Evolutionary conservation across 805 yeast species (phyloP), one percentile per base, ranked within the genome.

Genomic region (Danielozyma ontarioensis): DNA sequence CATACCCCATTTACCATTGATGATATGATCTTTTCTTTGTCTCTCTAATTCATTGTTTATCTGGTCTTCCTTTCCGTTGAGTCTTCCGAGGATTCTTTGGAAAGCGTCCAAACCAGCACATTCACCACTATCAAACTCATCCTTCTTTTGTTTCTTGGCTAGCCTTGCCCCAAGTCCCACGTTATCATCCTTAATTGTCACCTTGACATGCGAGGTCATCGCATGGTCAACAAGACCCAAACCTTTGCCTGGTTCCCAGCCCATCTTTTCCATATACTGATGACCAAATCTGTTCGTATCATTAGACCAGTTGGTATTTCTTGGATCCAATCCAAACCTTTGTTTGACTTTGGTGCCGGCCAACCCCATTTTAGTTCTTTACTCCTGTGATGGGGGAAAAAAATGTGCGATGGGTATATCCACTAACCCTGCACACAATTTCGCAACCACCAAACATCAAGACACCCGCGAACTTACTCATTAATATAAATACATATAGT

Each of bases 231-330:
- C 79, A 31, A 75, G 55, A 2, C 98, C 98, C 14, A 90, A 70
- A 5, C 97, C 97, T 41, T 68, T 64, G 13, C 98, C 98, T 2
- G 95, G 95, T 33, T 68, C 72, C 98, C 98, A 90, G 13, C 98
- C 98, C 52, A 80, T 65, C 45, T 76, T 80, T 41, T 78, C 78
- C 39, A 90, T 57, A 57, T 88, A 88, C 49, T 82, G 76, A 55
- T 84, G 96, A 0, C 98, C 98, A 51, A 90, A 90, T 32, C 96
- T 63, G 3, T 69, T 66, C 0, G 81, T 78, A 48, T 86, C 85
- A 51, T 87, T 87, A 17, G 96, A 82, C 98, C 98, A 90, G 40
- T 78, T 74, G 1, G 96, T 89, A 51, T 90, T 90, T 51, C 97
- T 69, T 13, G 98, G 98, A 62, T 90, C 98, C 24, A 72, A 61